Conservation (phyloP, 768 basidiomycete species). For the Hydnomerulius pinastri region DNA sequence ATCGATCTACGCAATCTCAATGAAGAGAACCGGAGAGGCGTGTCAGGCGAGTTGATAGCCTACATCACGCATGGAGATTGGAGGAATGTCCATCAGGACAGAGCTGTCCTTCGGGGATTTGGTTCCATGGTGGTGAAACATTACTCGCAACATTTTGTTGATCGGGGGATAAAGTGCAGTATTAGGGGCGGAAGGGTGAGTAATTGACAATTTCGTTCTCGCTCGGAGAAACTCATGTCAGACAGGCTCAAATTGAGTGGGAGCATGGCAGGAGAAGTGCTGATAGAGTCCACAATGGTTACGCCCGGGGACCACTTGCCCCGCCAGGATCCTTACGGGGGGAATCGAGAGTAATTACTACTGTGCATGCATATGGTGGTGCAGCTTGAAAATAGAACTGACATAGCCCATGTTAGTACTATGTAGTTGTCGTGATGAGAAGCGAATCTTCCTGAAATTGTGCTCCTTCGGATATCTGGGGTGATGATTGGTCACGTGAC, state of each 20-base stretch:
- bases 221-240: not conserved
- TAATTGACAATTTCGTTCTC: not conserved
- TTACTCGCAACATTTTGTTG: slow-evolving; percentile 24
- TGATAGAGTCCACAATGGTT: not conserved
- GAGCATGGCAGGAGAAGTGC: slow-evolving; percentile 5
- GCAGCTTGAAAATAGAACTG: too few relatives aligned
- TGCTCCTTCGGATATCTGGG: too few relatives aligned
- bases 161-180: slow-evolving; percentile 18
- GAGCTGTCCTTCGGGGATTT: slow-evolving; percentile 24
- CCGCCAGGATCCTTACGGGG: slow-evolving; percentile 22
- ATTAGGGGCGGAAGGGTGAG: slow-evolving; percentile 21
- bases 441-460: not conserved
- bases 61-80: slow-evolving; percentile 37
- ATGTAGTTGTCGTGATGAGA: not conserved
- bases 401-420: too few relatives aligned
- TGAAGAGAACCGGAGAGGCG: slow-evolving; percentile 29
- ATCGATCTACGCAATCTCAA: slow-evolving; percentile 50
- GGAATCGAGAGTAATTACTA: slow-evolving; percentile 26
- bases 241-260: slow-evolving; percentile 15
- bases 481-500: slow-evolving; percentile 21
- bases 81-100: slow-evolving; percentile 36
- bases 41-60: slow-evolving; percentile 21
- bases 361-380: slow-evolving; percentile 21
- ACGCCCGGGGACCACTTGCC: slow-evolving; percentile 25
- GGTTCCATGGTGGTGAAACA: slow-evolving; percentile 25